Conservation (phyloP, 768 basidiomycete genomes). For the Tremella mesenterica region DNA sequence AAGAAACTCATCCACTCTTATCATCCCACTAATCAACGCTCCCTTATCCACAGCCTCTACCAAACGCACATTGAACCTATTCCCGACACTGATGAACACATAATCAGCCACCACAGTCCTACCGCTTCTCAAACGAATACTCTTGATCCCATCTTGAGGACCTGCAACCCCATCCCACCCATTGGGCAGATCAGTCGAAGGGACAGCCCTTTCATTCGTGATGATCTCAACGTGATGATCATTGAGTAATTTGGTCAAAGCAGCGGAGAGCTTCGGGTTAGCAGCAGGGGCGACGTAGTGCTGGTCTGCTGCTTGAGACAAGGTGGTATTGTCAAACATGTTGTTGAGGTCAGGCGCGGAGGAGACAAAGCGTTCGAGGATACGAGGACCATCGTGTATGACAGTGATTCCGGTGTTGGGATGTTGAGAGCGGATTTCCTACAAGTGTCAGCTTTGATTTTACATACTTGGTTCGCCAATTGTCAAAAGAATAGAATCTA, state of each 20-base stretch:
- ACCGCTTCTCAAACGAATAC: constrained; percentile 21
- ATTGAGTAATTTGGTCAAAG: constrained; percentile 17
- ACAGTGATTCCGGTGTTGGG: constrained; percentile 31
- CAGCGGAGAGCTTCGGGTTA: constrained; percentile 18
- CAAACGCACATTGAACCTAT: constrained; percentile 26
- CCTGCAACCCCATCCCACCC: constrained; percentile 28
- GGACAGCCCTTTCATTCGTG: constrained; percentile 23
- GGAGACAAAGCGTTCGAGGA: neutral
- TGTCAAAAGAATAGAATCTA: neutral
- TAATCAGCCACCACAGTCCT: constrained; percentile 32
- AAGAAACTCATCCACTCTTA: constrained; percentile 31
- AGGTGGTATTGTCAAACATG: neutral
- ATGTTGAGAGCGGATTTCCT: constrained; percentile 28
- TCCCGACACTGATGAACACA: constrained; percentile 36
- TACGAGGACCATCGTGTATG: constrained; percentile 15
- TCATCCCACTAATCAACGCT: constrained; percentile 21
- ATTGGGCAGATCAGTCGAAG: neutral
- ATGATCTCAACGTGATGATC: constrained; percentile 27
- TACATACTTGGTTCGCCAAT: too few species aligned
- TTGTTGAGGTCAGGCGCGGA: neutral
- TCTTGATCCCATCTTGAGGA: constrained; percentile 17
- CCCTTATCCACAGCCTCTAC: constrained; percentile 25
- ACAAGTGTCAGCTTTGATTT: neutral
- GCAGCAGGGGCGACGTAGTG: constrained; percentile 15
- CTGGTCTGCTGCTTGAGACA: neutral